Evolutionary conservation across 139 green algal genomes (phyloP).

Genomic region (Diplosphaera chodatii): DNA sequence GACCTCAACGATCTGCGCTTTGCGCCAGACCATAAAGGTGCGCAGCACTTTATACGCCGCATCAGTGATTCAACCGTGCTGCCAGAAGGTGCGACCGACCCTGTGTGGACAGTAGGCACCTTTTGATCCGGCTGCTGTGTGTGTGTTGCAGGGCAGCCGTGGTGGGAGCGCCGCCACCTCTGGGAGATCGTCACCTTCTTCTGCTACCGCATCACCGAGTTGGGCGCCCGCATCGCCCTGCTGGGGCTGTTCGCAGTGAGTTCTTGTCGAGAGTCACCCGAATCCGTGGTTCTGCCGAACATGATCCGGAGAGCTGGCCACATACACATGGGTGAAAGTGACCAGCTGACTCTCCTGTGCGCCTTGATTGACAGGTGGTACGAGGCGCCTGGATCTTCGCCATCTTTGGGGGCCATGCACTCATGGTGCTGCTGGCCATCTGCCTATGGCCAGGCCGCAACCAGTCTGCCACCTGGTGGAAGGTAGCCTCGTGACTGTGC

Average conservation of each 20-base stretch:
- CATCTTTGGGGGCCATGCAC: slow-evolving; percentile 19
- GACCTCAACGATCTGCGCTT: slow-evolving; percentile 27
- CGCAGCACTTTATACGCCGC: too few relatives aligned
- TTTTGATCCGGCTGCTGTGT: neutral
- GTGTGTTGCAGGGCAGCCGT: neutral
- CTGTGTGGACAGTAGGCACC: too few relatives aligned
- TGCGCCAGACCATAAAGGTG: neutral
- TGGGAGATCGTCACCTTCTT: slow-evolving; percentile 17
- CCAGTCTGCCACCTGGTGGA: neutral
- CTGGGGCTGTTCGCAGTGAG: slow-evolving; percentile 26
- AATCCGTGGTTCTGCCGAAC: too few relatives aligned
- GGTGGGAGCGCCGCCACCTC: slow-evolving; percentile 4
- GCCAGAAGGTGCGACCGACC: too few relatives aligned
- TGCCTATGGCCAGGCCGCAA: neutral
- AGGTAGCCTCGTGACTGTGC: too few relatives aligned
- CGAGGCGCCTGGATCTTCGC: slow-evolving; percentile 20
- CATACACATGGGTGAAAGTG: too few relatives aligned
- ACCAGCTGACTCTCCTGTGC: too few relatives aligned
- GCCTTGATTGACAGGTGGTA: neutral
- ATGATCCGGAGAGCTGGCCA: too few relatives aligned
- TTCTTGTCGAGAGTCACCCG: too few relatives aligned
- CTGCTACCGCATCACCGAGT: slow-evolving; percentile 20
- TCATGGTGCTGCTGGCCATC: slow-evolving; percentile 11
- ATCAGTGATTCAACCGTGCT: too few relatives aligned
- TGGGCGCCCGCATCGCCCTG: slow-evolving; percentile 13